Evolutionary conservation across 1,284 basidiomycete genomes (phyloP).

Genomic region (Testicularia cyperi): DNA sequence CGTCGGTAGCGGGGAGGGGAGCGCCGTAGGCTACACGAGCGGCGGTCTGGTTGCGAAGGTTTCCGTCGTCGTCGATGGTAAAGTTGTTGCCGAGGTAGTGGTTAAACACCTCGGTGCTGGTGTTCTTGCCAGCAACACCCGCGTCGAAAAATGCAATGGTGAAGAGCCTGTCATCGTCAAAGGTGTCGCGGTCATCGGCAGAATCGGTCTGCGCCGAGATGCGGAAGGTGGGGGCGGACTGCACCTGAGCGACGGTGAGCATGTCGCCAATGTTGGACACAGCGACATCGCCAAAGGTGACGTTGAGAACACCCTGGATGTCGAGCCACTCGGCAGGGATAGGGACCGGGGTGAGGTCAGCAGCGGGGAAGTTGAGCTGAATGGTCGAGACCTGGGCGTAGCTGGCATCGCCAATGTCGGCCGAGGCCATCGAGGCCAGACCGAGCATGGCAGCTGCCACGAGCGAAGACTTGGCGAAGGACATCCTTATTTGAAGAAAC

Average conservation of each 20-base stretch:
- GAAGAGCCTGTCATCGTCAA: slow-evolving; percentile 23
- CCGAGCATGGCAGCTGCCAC: slow-evolving; percentile 25
- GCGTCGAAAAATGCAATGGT: slow-evolving; percentile 36
- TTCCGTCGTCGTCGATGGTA: slow-evolving; percentile 13
- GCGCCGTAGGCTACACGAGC: slow-evolving; percentile 35
- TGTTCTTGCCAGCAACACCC: slow-evolving; percentile 37
- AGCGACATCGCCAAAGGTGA: slow-evolving; percentile 26
- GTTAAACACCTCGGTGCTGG: slow-evolving; percentile 18
- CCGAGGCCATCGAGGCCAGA: slow-evolving; percentile 19
- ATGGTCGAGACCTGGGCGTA: slow-evolving; percentile 36
- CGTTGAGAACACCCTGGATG: slow-evolving; percentile 43
- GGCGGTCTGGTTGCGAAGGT: slow-evolving; percentile 22
- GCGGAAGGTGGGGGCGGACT: slow-evolving; percentile 31
- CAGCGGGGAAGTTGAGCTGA: slow-evolving; percentile 38
- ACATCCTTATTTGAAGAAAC: slow-evolving; percentile 17
- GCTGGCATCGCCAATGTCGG: slow-evolving; percentile 28
- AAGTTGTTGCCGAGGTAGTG: slow-evolving; percentile 44
- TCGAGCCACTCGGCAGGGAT: slow-evolving; percentile 32
- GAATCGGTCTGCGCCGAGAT: slow-evolving; percentile 19
- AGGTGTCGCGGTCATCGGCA: slow-evolving; percentile 9
- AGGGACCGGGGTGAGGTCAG: slow-evolving; percentile 23
- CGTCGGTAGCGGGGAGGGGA: slow-evolving; percentile 31
- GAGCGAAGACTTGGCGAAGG: slow-evolving; percentile 30
- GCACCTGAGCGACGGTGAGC: slow-evolving; percentile 37
- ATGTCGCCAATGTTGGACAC: slow-evolving; percentile 32